Conservation (phyloP, 129 eudicot genomes). For the Saussurea involucrata region DNA sequence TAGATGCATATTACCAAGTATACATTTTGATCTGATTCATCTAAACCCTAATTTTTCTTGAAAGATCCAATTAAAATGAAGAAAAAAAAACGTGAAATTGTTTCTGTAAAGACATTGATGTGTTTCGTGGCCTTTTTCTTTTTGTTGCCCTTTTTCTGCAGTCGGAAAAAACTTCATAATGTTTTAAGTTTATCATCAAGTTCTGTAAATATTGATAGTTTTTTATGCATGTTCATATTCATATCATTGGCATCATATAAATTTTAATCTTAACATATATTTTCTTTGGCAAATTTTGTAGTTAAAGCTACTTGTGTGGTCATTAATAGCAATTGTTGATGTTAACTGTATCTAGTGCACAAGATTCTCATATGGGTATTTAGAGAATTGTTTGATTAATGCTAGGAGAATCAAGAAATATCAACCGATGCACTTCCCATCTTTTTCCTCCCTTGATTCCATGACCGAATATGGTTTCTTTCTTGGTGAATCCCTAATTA, state of each 20-base stretch:
- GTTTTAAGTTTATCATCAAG: not conserved
- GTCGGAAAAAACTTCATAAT: not conserved
- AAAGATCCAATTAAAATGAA: not conserved
- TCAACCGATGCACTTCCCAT: not conserved
- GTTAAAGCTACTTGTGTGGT: not conserved
- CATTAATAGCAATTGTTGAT: not conserved
- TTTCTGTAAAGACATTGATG: not conserved
- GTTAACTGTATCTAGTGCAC: not conserved
- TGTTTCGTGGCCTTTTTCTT: not conserved
- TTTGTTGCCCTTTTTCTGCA: not conserved
- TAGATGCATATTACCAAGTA: not conserved
- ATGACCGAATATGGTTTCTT: not conserved
- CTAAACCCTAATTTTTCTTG: not conserved
- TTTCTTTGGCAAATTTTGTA: not conserved
- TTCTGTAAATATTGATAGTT: not conserved
- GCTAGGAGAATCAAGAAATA: not conserved
- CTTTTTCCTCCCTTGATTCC: not conserved
- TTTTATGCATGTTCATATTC: constrained; percentile 1
- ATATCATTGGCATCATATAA: not conserved
- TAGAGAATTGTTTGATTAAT: not conserved
- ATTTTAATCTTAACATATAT: not conserved
- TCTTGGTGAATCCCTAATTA: not conserved
- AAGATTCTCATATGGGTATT: not conserved
- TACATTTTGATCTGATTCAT: not conserved
- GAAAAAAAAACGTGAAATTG: not conserved